Conservation (phyloP, 345 rosid genomes). For the Draba incana region DNA sequence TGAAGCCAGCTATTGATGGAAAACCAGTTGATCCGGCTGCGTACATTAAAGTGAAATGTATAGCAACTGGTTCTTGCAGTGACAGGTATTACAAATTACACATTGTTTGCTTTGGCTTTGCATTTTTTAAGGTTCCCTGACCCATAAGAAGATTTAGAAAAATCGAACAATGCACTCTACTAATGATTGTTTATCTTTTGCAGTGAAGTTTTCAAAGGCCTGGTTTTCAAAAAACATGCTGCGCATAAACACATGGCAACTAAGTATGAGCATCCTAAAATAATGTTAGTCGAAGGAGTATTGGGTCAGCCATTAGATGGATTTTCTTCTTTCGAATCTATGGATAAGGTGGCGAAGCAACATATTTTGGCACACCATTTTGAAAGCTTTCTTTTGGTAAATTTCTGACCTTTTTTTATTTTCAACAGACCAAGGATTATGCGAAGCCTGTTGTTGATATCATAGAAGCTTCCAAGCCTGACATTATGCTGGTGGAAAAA, state of each 20-base stretch:
- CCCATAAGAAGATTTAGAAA: not conserved
- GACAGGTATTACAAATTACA: constrained; percentile 58
- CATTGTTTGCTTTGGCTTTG: constrained; percentile 15
- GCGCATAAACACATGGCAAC: constrained; percentile 98
- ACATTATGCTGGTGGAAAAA: constrained; percentile 87
- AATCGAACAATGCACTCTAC: not conserved
- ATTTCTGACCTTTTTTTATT: constrained; percentile 13
- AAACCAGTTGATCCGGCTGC: constrained; percentile 60
- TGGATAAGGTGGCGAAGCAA: constrained; percentile 60
- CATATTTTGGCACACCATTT: not conserved
- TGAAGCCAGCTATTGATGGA: constrained; percentile 68
- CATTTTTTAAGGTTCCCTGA: constrained; percentile 7
- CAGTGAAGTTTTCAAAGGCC: constrained; percentile 85
- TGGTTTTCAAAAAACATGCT: constrained; percentile 92
- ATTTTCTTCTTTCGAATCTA: constrained; percentile 70
- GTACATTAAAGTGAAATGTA: constrained; percentile 89
- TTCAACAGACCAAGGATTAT: constrained; percentile 62
- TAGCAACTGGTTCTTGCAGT: constrained; percentile 72
- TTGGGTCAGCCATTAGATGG: constrained; percentile 79
- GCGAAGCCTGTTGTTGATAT: constrained; percentile 60
- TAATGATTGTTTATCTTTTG: constrained; percentile 31
- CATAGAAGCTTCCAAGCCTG: constrained; percentile 69
- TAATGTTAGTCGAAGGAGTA: constrained; percentile 71
- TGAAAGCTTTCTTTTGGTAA: constrained; percentile 19
- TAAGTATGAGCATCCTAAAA: constrained; percentile 66